Evolutionary conservation across 1,139 yeast species (phyloP), one percentile per base, ranked within the genome.

Genomic region (Yamadazyma diddensiae): DNA sequence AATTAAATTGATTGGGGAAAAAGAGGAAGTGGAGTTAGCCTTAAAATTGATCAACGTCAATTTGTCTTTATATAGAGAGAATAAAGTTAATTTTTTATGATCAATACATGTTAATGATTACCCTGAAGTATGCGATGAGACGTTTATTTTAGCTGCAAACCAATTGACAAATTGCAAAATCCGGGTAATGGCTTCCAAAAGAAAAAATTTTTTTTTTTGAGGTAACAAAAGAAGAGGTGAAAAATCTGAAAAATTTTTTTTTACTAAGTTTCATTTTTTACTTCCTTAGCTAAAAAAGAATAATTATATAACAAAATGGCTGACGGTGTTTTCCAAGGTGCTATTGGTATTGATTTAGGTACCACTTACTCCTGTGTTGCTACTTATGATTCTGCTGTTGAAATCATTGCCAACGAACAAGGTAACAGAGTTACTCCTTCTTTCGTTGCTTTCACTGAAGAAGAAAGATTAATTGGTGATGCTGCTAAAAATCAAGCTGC

Each of bases 251-350:
- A 43, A 37, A 38, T 46, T 46, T 37, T 37, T 44, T 37, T 35
- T 36, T 19, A 21, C 21, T 19, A 43, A 38, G 33, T 33, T 37
- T 38, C 37, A 35, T 35, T 42, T 40, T 46, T 42, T 39, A 49
- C 46, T 37, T 23, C 23, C 24, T 13, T 15, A 31, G 30, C 23
- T 31, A 18, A 39, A 31, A 31, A 29, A 24, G 36, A 22, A 22
- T 22, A 43, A 29, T 29, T 19, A 41, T 23, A 31, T 27, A 27
- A 24, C 30, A 77, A 67, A 67, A 82, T 82, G 90, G 86, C 90
- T 82, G 97, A 90, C 82, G 96, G 96, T 84, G 94, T 90, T 77
- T 90, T 85, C 85, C 94, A 90, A 82, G 95, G 95, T 82, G 87
- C 88, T 62, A 77, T 82, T 52, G 90, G 90, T 65, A 82, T 82